These are phyloP conservation scores for Solanum bulbocastanum DNA, from an alignment of 257 asterid species.

Conservation along the genomic window DNA sequence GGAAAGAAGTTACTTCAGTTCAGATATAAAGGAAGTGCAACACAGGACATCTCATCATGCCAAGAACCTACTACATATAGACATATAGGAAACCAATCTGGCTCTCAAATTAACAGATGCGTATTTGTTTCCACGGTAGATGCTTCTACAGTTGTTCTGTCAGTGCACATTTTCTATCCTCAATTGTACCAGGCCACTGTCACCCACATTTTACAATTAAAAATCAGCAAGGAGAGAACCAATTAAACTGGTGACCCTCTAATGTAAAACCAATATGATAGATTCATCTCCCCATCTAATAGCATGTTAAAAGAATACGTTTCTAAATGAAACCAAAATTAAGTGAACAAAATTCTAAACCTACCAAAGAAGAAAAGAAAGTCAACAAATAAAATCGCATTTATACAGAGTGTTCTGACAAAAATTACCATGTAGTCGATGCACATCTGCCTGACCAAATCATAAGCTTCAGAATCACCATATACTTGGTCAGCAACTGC, in stretches of 20 bases:
- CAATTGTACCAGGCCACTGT: background rate
- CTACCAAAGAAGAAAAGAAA: background rate
- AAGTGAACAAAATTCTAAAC: background rate
- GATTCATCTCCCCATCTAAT: background rate
- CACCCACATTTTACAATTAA: background rate
- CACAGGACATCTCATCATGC: background rate
- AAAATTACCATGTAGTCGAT: slow-evolving; percentile 88
- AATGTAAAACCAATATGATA: background rate
- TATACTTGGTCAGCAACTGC: slow-evolving; percentile 99
- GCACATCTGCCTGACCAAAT: slow-evolving; percentile 98
- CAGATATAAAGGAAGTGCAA: background rate
- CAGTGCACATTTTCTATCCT: background rate
- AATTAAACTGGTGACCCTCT: background rate
- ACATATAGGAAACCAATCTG: background rate
- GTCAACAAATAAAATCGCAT: background rate
- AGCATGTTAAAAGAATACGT: background rate
- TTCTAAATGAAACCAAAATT: background rate
- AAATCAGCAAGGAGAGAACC: background rate
- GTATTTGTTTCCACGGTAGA: background rate
- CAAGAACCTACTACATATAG: background rate
- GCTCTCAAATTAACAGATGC: background rate
- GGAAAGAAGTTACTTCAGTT: background rate
- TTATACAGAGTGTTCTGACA: background rate
- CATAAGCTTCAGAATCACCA: slow-evolving; percentile 89
- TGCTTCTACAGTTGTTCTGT: background rate